phyloP scores from a whole-genome alignment of 1,284 basidiomycete genomes.

The Malassezia japonica region DNA sequence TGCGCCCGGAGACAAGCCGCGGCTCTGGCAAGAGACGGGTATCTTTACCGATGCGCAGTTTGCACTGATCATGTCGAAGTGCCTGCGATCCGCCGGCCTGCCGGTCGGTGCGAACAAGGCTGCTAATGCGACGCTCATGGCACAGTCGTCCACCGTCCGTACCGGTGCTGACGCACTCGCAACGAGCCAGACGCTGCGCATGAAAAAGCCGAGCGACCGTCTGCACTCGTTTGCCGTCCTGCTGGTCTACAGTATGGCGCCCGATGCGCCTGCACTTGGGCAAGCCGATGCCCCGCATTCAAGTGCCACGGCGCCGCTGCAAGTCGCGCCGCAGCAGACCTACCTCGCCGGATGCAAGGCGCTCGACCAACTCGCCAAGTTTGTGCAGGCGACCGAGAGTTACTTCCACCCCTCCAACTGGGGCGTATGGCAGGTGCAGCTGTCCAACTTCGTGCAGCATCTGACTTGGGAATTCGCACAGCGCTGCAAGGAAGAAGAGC shows the following conservation, averaged over 20 bases:
- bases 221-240: constrained; percentile 72
- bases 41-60: constrained; percentile 83
- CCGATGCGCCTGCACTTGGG: constrained; percentile 59
- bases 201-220: constrained; percentile 66
- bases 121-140: constrained; percentile 37
- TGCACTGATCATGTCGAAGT: constrained; percentile 74
- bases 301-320: constrained; percentile 44
- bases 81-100: constrained; percentile 66
- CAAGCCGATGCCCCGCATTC: background rate
- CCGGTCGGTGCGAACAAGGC: constrained; percentile 53
- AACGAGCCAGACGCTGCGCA: constrained; percentile 60
- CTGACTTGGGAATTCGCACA: constrained; percentile 66
- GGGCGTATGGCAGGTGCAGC: constrained; percentile 52
- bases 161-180: constrained; percentile 54
- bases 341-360: constrained; percentile 72
- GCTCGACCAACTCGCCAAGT: constrained; percentile 73
- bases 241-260: constrained; percentile 80
- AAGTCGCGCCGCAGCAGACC: constrained; percentile 46
- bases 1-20: constrained; percentile 23
- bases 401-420: constrained; percentile 69
- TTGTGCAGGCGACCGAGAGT: constrained; percentile 84
- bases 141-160: constrained; percentile 28
- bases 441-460: constrained; percentile 71
- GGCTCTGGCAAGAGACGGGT: constrained; percentile 63
- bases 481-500: constrained; percentile 60